Base-by-base conservation (phyloP, 192 early-diverging fungal species). In the Coemansia sp. region DNA sequence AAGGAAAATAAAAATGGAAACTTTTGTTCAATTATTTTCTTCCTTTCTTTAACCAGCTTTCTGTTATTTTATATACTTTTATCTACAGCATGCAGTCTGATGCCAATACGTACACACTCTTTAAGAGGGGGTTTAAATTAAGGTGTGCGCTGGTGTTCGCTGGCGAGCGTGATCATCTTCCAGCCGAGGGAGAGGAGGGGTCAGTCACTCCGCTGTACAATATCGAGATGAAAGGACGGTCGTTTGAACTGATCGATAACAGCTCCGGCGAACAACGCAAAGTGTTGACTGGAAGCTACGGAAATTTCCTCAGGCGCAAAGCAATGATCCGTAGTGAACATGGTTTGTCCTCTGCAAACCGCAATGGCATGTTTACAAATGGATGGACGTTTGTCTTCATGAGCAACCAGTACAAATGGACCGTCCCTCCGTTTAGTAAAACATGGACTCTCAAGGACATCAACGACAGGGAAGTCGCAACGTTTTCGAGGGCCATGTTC, bases 321-420 rank as follows among this genome's bases (percentile, higher is more conserved):
- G 52, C 52, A 8, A 3, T 33, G 2, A 54, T 54, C 20, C 52
- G 52, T 13, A 54, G 52, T 25, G n/a, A 29, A 6, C 27, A 33
- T n/a, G 52, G 52, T 15, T 3, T 54, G 33, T 30, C 52, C 9
- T 29, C 52, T 6, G 29, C 30, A 29, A 11, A 54, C 4, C 30
- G 29, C 2, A 54, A 54, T 9, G 52, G 52, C 8, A 13, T 31
- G 14, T 33, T 54, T 54, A 33, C 52, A 7, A 33, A n/a, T 7
- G 52, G 52, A 6, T 54, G 52, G 52, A 54, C 27, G 3, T 54
- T 54, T 17, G n/a, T 33, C 17, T 54, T 33, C 30, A 31, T 54
- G 52, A 54, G 52, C 52, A 33, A 29, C 28, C 3, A 54, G 52
- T 54, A 54, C 30, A 54, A 33, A 14, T 54, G 52, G 52, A 17